Base-by-base conservation (phyloP, 306 rosid species). In the Malus sylvestris region DNA sequence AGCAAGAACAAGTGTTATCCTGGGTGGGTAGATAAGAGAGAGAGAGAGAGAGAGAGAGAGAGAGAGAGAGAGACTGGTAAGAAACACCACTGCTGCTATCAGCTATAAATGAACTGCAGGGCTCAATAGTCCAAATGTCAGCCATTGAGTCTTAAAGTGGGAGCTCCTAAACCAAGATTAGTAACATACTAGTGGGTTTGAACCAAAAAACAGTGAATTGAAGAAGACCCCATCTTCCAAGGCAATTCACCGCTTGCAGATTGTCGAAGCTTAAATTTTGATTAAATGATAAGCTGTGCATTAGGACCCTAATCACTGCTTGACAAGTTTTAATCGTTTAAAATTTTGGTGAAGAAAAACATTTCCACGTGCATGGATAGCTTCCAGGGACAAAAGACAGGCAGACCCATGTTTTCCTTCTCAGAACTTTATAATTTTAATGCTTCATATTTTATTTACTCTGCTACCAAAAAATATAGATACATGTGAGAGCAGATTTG, bases 361-460 rank as follows among this genome's bases (percentile, higher is more conserved):
- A 78, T 15, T 58, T 77, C 59, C 81, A 75, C 76, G 68, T 78
- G 85, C 83, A 83, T 81, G 78, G 70, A 35, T 82, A 62, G 71
- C 75, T 77, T 45, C 69, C 69, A 35, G 29, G 73, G 78, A 72
- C 63, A 27, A 11, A 42, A 27, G 35, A 61, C 5, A 35, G 66
- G 29, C 66, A 62, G n/a, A 80, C 58, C 73, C 87, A 77, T 73
- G 72, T 74, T 69, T 72, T 22, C 27, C 57, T 38, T 73, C 58
- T 42, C 19, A 73, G 68, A 40, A 27, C 57, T 60, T 59, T 42
- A 23, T 59, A 73, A 58, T 38, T 73, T 59, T 40, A 73, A 40
- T 73, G 55, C 4, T 58, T 33, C 75, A n/a, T 53, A 32, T 71
- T n/a, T 55, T 12, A 72, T 33, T 15, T 22, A 42, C 45, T 9